Evolutionary conservation across 2,329 filamentous ascomycete species (phyloP).

Genomic region (Penicillium sp.): DNA sequence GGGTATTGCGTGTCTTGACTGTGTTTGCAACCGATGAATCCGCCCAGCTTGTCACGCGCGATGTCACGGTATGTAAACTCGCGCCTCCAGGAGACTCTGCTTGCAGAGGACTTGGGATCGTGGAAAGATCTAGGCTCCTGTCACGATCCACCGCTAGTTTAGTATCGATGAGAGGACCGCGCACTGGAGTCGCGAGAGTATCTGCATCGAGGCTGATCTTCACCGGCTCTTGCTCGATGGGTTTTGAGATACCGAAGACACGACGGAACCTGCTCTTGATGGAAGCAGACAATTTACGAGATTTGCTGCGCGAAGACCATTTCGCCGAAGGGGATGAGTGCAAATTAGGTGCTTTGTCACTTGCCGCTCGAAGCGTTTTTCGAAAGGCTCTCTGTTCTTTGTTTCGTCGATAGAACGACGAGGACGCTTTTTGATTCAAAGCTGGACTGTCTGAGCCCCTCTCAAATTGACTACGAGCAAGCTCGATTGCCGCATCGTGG

Average conservation of each 20-base stretch:
- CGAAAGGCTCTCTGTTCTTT: conserved; percentile 33
- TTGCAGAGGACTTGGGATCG: conserved; percentile 8
- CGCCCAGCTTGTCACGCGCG: conserved; percentile 46
- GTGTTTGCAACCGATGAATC: conserved; percentile 42
- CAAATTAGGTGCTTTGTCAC: conserved; percentile 17
- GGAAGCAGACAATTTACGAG: conserved; percentile 36
- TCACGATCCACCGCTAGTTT: neutral
- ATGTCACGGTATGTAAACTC: conserved; percentile 33
- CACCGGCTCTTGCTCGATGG: conserved; percentile 5
- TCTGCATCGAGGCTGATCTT: neutral
- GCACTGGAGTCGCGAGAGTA: neutral
- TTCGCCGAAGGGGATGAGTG: conserved; percentile 6
- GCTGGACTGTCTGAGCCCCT: conserved; percentile 18
- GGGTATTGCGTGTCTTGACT: conserved; percentile 27
- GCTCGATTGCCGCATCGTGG: conserved; percentile 36
- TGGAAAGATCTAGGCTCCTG: neutral
- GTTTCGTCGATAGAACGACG: conserved; percentile 20
- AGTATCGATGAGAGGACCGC: neutral
- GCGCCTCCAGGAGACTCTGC: conserved; percentile 27
- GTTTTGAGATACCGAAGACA: conserved; percentile 34
- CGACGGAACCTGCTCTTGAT: conserved; percentile 39
- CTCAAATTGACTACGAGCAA: conserved; percentile 38
- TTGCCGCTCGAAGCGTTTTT: conserved; percentile 31
- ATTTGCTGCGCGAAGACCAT: conserved; percentile 19
- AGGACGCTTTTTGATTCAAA: conserved; percentile 19